Evolutionary conservation across 768 basidiomycete genomes (phyloP).

Genomic region (Rhizopogon sp.): DNA sequence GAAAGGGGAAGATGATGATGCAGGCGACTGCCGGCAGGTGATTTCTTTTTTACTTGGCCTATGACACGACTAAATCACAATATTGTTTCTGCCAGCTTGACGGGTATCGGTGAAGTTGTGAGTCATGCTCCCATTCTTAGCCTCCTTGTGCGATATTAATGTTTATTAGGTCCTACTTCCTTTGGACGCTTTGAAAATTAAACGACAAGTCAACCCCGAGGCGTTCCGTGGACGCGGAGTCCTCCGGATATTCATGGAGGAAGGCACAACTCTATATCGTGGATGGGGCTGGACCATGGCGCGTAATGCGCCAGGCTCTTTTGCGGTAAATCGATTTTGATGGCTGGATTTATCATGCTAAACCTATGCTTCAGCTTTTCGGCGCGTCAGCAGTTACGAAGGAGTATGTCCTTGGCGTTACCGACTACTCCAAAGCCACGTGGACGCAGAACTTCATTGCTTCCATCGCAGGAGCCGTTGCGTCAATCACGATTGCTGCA

Average conservation of each 20-base stretch:
- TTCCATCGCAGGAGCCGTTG: constrained; percentile 88
- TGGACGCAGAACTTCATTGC: constrained; percentile 98
- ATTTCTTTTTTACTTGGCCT: background rate
- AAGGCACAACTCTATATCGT: constrained; percentile 88
- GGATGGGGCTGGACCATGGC: constrained; percentile 99
- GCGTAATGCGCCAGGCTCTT: constrained; percentile 92
- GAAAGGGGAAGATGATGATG: constrained; percentile 93
- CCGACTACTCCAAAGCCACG: constrained; percentile 92
- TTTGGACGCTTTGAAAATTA: constrained; percentile 96
- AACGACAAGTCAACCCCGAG: constrained; percentile 97
- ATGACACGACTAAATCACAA: background rate
- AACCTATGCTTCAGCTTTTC: constrained; percentile 66
- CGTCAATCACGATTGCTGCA: constrained; percentile 93
- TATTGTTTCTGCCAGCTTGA: constrained; percentile 38
- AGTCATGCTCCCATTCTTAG: constrained; percentile 11
- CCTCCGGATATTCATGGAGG: constrained; percentile 85
- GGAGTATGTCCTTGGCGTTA: constrained; percentile 84
- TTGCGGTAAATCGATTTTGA: constrained; percentile 61
- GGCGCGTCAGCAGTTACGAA: constrained; percentile 94
- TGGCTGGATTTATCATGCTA: background rate
- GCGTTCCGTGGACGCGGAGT: constrained; percentile 94
- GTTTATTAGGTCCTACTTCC: constrained; percentile 79
- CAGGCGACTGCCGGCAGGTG: constrained; percentile 94
- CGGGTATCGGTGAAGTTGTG: constrained; percentile 92
- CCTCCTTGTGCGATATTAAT: background rate